These are phyloP conservation scores for Ogataea ramenticola DNA, from an alignment of 805 yeast genomes.

Conservation along the genomic window DNA sequence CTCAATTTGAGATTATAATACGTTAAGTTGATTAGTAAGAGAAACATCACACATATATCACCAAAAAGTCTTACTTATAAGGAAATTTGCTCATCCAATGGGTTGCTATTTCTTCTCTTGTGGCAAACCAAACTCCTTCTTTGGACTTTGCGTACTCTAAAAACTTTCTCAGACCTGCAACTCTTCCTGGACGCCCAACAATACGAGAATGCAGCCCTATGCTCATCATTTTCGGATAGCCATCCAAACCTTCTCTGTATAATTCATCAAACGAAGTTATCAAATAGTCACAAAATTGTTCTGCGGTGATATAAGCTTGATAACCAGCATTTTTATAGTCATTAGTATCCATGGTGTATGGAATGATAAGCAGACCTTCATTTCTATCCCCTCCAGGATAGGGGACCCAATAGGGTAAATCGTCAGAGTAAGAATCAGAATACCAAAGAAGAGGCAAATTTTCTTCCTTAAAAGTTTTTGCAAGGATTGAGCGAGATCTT, in stretches of 20 bases:
- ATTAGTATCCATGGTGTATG: slow-evolving; percentile 20
- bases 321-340: slow-evolving; percentile 18
- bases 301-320: slow-evolving; percentile 18
- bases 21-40: no score
- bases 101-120: slow-evolving; percentile 27
- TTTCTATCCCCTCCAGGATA: slow-evolving; percentile 16
- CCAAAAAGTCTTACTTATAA: slow-evolving; percentile 7
- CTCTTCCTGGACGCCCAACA: slow-evolving; percentile 29
- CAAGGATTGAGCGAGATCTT: slow-evolving; percentile 25
- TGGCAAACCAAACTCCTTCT: slow-evolving; percentile 31
- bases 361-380: slow-evolving; percentile 19
- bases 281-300: slow-evolving; percentile 21
- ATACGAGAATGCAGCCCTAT: slow-evolving; percentile 30
- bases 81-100: slow-evolving; percentile 18
- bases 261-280: slow-evolving; percentile 29
- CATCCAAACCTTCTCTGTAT: slow-evolving; percentile 24
- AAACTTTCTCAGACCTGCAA: slow-evolving; percentile 27
- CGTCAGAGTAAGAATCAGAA: slow-evolving; percentile 30
- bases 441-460: slow-evolving; percentile 26
- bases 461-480: slow-evolving; percentile 26
- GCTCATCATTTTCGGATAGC: slow-evolving; percentile 26
- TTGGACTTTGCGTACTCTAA: slow-evolving; percentile 25
- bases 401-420: slow-evolving; percentile 29
- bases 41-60: no score
- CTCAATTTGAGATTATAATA: no score